Evolutionary conservation across 768 basidiomycete genomes (phyloP).

Genomic region (Pleurotus tuber-regium): DNA sequence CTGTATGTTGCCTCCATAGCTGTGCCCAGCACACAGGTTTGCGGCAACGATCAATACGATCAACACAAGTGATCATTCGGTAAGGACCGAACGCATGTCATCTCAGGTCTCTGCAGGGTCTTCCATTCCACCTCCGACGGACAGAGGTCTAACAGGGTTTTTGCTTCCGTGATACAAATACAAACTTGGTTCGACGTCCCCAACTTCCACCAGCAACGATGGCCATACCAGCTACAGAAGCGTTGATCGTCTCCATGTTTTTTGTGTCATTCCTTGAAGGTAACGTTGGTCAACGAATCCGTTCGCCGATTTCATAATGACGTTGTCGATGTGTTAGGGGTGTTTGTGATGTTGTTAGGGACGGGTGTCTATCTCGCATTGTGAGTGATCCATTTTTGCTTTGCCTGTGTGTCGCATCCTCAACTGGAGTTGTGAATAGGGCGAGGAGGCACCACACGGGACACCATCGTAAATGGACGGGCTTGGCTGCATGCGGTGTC

Average conservation of each 20-base stretch:
- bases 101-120: background rate
- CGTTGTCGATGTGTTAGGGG: background rate
- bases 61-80: background rate
- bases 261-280: conserved; percentile 6
- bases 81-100: background rate
- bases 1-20: background rate
- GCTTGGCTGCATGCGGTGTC: background rate
- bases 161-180: conserved; percentile 10
- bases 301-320: background rate
- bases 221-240: conserved; percentile 4
- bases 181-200: background rate
- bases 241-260: conserved; percentile 8
- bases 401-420: background rate
- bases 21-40: background rate
- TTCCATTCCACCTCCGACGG: background rate
- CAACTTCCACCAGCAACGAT: background rate
- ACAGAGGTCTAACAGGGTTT: background rate
- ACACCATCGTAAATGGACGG: background rate
- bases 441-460: background rate
- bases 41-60: conserved; percentile 6
- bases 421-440: background rate
- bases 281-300: background rate
- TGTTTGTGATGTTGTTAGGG: conserved; percentile 5
- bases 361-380: conserved; percentile 2
- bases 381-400: background rate